These are phyloP conservation scores for Verticillium zaregamsianum DNA, from an alignment of 2,329 filamentous ascomycete species.

Conservation along the genomic window DNA sequence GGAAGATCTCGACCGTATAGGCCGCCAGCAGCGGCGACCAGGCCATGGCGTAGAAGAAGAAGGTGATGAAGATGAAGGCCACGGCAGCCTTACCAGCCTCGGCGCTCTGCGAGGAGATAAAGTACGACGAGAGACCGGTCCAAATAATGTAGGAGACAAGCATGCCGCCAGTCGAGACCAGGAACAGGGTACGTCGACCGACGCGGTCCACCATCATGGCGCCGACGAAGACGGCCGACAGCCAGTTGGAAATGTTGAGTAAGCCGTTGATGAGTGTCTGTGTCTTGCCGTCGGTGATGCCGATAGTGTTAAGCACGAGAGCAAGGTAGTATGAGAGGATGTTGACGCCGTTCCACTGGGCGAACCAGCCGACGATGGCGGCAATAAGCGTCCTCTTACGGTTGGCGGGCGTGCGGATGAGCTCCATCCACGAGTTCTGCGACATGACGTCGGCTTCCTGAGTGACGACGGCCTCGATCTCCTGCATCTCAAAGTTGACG, in stretches of 20 bases:
- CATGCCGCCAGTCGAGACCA: conserved; percentile 26
- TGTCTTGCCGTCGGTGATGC: conserved; percentile 24
- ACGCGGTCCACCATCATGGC: conserved; percentile 21
- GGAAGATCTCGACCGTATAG: conserved; percentile 23
- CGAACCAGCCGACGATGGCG: conserved; percentile 17
- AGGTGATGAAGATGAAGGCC: conserved; percentile 31
- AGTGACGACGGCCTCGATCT: conserved; percentile 27
- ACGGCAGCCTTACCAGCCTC: conserved; percentile 22
- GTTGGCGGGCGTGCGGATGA: conserved; percentile 22
- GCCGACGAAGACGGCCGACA: conserved; percentile 2
- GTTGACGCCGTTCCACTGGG: conserved; percentile 23
- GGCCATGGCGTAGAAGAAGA: conserved; percentile 29
- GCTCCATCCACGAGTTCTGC: conserved; percentile 1
- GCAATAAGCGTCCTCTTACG: conserved; percentile 20
- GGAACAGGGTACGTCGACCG: conserved; percentile 26
- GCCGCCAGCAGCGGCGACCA: conserved; percentile 27
- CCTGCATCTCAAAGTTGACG: conserved; percentile 33
- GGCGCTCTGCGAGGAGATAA: conserved; percentile 13
- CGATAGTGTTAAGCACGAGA: conserved; percentile 23
- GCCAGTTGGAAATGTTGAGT: conserved; percentile 13
- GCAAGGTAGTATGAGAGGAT: conserved; percentile 34
- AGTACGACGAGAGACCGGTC: conserved; percentile 27
- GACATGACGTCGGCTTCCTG: conserved; percentile 1
- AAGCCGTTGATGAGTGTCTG: conserved; percentile 37
- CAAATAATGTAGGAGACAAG: conserved; percentile 28